Base-by-base conservation (phyloP, 1,139 yeast species). In the Pneumocystis canis region DNA sequence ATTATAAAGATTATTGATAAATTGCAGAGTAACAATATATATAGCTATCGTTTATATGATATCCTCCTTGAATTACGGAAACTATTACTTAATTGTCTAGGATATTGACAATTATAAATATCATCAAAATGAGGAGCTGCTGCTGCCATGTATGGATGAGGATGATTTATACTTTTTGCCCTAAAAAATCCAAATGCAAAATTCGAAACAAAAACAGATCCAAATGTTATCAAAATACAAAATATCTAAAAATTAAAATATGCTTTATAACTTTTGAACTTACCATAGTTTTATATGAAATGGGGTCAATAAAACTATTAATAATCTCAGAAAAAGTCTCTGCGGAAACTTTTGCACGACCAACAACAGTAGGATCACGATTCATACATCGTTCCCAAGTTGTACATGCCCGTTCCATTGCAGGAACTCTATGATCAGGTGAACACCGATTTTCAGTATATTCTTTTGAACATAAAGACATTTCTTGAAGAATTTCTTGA, bases 321-420 rank as follows among this genome's bases (percentile, higher is more conserved):
- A 89, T 77, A 30, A 88, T 85, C 66, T 85, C 92, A 1, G 94
- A 95, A 70, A 89, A 79, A 0, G 94, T 82, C 70, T 85, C 90
- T 0, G 95, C 95, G 0, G 89, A 82, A 37, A 89, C 81, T 68
- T 82, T 79, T 2, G 94, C 87, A 60, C 82, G 80, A 4, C 92
- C 94, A n/a, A 89, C 82, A 6, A 82, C 77, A 57, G 82, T 81
- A 16, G 96, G 96, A 69, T 90, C 95, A 65, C 89, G 78, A 69
- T 84, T 82, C 95, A 87, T 89, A 73, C 98, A 92, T 66, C 79
- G 80, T 66, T 82, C 85, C 95, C 96, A 88, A 57, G 77, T 76
- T 39, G 80, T 77, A 73, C 98, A 92, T 25, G 82, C 78, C n/a
- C 75, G 73, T 68, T 86, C 89, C 35, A 89, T 73, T 0, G 89